phyloP scores from a whole-genome alignment of 202 grass and related monocot genomes.

The Schoenoplectus tabernaemontani region DNA sequence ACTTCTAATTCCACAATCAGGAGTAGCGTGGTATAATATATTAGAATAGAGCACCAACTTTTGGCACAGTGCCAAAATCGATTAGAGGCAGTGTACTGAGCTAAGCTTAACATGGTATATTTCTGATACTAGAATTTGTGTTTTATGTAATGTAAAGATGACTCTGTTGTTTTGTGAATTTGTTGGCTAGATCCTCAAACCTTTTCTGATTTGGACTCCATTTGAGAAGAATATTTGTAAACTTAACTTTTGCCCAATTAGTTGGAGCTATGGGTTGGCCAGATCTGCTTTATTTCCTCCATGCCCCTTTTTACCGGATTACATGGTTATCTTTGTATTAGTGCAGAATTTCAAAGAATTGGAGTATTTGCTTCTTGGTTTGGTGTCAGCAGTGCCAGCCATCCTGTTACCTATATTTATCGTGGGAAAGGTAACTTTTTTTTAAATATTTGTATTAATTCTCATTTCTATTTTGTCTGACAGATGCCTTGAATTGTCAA shows the following conservation, averaged over 20 bases:
- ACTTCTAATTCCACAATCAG: neutral
- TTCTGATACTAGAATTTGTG: too few relatives aligned
- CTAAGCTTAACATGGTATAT: too few relatives aligned
- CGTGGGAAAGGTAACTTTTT: slow-evolving; percentile 63
- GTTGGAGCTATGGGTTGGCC: neutral
- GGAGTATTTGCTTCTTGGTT: slow-evolving; percentile 73
- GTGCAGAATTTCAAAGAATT: slow-evolving; percentile 77
- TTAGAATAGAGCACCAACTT: neutral
- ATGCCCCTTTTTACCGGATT: neutral
- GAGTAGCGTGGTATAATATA: too few relatives aligned
- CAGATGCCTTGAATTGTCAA: neutral
- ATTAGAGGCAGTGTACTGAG: neutral
- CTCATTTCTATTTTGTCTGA: neutral
- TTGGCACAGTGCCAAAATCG: neutral
- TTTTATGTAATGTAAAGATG: too few relatives aligned
- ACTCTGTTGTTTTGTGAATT: neutral
- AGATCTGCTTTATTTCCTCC: neutral
- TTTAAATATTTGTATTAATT: neutral
- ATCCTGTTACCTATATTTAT: slow-evolving; percentile 66
- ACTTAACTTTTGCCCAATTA: neutral
- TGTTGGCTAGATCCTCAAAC: neutral
- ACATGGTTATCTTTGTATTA: neutral
- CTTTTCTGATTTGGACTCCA: neutral
- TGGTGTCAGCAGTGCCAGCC: slow-evolving; percentile 71
- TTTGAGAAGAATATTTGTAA: neutral